phyloP scores from a whole-genome alignment of 441 rosid species.

The Gossypium gossypioides region DNA sequence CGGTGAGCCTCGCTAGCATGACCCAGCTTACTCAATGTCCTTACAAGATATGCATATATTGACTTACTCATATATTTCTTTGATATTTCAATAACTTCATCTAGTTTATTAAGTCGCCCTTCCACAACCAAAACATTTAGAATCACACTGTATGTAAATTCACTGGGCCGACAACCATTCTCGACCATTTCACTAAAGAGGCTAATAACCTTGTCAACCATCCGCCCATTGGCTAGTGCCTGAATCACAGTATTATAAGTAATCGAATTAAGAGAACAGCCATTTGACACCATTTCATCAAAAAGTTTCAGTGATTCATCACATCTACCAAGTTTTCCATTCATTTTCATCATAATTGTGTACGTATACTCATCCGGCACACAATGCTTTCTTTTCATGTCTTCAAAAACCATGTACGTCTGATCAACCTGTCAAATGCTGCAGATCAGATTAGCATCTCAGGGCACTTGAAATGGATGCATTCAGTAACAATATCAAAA shows the following conservation, averaged over 20 bases:
- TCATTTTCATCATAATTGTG: conserved; percentile 78
- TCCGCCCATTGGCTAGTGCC: conserved; percentile 52
- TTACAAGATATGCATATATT: conserved; percentile 64
- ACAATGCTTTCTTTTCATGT: conserved; percentile 62
- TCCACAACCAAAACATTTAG: conserved; percentile 57
- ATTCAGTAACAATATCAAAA: background rate
- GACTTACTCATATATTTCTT: conserved; percentile 40
- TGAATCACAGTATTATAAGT: conserved; percentile 72
- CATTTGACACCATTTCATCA: conserved; percentile 59
- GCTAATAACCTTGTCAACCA: conserved; percentile 52
- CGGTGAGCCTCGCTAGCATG: conserved; percentile 80
- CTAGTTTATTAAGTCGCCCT: conserved; percentile 67
- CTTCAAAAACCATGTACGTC: conserved; percentile 63
- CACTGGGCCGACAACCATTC: conserved; percentile 55
- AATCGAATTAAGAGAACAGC: conserved; percentile 46
- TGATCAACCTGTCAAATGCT: conserved; percentile 64
- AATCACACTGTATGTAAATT: conserved; percentile 61
- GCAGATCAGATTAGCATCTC: conserved; percentile 49
- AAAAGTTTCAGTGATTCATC: conserved; percentile 48
- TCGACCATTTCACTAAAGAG: conserved; percentile 69
- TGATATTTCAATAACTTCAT: conserved; percentile 58
- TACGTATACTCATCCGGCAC: conserved; percentile 70
- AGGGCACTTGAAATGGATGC: conserved; percentile 20
- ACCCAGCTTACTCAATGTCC: conserved; percentile 61
- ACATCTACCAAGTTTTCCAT: conserved; percentile 63